These are phyloP conservation scores for Suhomyces coccinellae DNA, from an alignment of 1,139 yeast genomes.

Conservation along the genomic window DNA sequence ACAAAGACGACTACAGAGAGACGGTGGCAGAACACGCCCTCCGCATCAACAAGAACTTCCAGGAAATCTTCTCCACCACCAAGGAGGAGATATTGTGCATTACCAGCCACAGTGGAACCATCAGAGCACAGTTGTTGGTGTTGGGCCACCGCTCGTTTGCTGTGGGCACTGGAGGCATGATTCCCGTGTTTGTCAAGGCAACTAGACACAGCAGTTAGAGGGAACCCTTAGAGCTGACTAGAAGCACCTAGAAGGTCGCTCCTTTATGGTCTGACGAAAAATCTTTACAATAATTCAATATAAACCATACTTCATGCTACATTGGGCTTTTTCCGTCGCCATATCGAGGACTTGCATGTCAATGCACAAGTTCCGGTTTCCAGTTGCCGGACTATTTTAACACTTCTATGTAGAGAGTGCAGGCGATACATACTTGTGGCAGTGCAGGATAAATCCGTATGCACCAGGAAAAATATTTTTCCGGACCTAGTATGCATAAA, in stretches of 20 bases:
- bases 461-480: background rate
- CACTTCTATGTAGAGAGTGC: too few species aligned
- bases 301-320: too few species aligned
- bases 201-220: conserved; percentile 7
- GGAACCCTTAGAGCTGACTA: too few species aligned
- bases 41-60: conserved; percentile 38
- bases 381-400: too few species aligned
- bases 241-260: too few species aligned
- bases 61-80: conserved; percentile 30
- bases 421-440: too few species aligned
- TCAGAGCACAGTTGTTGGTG: conserved; percentile 41
- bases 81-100: conserved; percentile 29
- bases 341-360: too few species aligned
- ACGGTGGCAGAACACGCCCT: conserved; percentile 43
- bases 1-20: conserved; percentile 40
- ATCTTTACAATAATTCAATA: too few species aligned
- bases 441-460: background rate
- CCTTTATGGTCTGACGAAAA: too few species aligned
- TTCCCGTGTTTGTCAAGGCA: conserved; percentile 45
- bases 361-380: too few species aligned
- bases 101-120: conserved; percentile 44
- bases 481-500: background rate
- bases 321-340: too few species aligned
- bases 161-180: conserved; percentile 48
- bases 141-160: conserved; percentile 44